Conservation (phyloP, 371 early-diverging fungal genomes). For the Chytridium lagenaria region DNA sequence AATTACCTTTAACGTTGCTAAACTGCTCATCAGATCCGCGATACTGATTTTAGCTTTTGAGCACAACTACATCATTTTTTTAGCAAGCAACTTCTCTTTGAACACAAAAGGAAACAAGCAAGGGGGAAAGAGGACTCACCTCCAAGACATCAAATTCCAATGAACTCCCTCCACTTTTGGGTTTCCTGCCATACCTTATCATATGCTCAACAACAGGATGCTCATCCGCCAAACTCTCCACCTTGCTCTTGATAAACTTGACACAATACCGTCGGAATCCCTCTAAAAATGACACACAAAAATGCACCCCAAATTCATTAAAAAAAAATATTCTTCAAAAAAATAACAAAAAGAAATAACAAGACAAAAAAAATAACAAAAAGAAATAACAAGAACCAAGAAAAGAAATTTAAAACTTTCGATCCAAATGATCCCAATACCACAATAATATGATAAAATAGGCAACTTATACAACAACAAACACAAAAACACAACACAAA, state of each 20-base stretch:
- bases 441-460: too few relatives aligned
- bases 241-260: conserved; percentile 32
- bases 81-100: too few relatives aligned
- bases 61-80: conserved; percentile 23
- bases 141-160: conserved; percentile 29
- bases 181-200: conserved; percentile 22
- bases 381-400: too few relatives aligned
- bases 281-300: conserved; percentile 6
- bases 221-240: conserved; percentile 31
- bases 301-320: conserved; percentile 28
- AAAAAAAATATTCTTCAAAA: conserved; percentile 10
- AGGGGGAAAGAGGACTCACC: conserved; percentile 13
- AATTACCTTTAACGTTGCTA: too few relatives aligned
- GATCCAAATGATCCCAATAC: too few relatives aligned
- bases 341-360: neutral
- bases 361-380: neutral
- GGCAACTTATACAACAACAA: too few relatives aligned
- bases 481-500: too few relatives aligned
- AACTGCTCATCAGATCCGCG: neutral
- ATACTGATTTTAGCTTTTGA: neutral
- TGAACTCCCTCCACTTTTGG: conserved; percentile 7
- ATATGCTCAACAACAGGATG: conserved; percentile 29
- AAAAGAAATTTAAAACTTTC: too few relatives aligned
- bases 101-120: neutral
- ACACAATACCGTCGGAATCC: conserved; percentile 25